Evolutionary conservation across 768 basidiomycete genomes (phyloP).

Genomic region (Dentipellis fragilis): DNA sequence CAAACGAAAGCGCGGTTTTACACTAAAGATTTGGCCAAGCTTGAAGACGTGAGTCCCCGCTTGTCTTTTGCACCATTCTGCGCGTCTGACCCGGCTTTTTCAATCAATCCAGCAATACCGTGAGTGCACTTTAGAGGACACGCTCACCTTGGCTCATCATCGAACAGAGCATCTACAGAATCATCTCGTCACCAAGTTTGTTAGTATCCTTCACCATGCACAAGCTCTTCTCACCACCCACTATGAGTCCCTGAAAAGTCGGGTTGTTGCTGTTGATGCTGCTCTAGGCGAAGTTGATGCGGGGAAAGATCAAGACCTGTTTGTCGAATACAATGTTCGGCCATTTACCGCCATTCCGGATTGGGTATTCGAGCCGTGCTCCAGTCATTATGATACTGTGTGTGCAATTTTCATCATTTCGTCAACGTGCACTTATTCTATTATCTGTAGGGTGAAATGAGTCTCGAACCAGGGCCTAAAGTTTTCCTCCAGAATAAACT

Average conservation of each 20-base stretch:
- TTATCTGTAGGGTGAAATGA: slow-evolving; percentile 42
- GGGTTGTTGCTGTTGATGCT: slow-evolving; percentile 33
- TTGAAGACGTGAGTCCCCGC: slow-evolving; percentile 55
- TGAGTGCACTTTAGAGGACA: slow-evolving; percentile 23
- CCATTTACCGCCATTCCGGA: slow-evolving; percentile 55
- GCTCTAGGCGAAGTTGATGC: slow-evolving; percentile 46
- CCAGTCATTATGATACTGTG: slow-evolving; percentile 69
- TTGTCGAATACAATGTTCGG: slow-evolving; percentile 61
- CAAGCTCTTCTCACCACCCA: slow-evolving; percentile 51
- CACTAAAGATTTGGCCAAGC: slow-evolving; percentile 49
- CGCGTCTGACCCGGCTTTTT: background rate
- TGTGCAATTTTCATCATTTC: slow-evolving; percentile 14
- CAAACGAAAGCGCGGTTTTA: slow-evolving; percentile 62
- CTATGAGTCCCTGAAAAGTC: slow-evolving; percentile 46
- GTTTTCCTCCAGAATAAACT: slow-evolving; percentile 77
- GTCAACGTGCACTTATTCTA: background rate
- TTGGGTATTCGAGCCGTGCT: slow-evolving; percentile 69
- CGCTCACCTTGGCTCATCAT: background rate
- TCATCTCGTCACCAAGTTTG: slow-evolving; percentile 45
- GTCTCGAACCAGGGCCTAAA: slow-evolving; percentile 60
- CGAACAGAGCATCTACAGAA: slow-evolving; percentile 59
- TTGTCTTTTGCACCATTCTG: background rate
- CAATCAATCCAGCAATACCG: slow-evolving; percentile 50
- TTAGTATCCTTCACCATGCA: slow-evolving; percentile 44
- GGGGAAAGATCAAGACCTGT: slow-evolving; percentile 56